Percentiles rank a stretch among this genome's conserved stretches.
Conservation (phyloP, 257 asterid species). For the Plantago elongata region DNA sequence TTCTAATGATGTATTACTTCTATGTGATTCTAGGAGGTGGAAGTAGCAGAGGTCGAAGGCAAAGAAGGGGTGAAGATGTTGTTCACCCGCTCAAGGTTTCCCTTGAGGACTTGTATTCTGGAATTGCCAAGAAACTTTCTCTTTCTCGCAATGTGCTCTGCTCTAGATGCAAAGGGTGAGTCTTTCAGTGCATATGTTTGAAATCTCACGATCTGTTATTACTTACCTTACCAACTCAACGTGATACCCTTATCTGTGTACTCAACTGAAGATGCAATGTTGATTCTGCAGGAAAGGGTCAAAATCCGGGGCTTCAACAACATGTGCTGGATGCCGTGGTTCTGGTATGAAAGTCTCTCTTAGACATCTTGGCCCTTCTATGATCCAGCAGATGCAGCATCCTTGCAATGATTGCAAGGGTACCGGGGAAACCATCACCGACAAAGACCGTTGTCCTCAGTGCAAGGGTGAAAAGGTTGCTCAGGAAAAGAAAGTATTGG, state of each 20-base stretch:
- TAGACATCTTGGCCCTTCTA: constrained; percentile 85
- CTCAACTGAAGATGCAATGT: not conserved
- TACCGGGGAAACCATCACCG: constrained; percentile 79
- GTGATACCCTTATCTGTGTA: no score
- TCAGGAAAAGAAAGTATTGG: constrained; percentile 87
- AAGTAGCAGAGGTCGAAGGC: constrained; percentile 86
- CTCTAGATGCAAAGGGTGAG: constrained; percentile 84
- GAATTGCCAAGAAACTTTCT: constrained; percentile 82
- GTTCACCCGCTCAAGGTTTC: constrained; percentile 90
- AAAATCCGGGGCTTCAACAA: constrained; percentile 86
- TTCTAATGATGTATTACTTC: not conserved
- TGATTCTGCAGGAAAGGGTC: constrained; percentile 69
- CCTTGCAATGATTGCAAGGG: constrained; percentile 91
- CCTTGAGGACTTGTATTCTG: constrained; percentile 74
- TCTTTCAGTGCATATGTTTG: not conserved
- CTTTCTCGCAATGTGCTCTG: constrained; percentile 85
- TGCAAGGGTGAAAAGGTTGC: constrained; percentile 89
- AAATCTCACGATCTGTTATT: no score
- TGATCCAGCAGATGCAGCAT: constrained; percentile 97
- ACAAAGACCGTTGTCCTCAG: constrained; percentile 72
- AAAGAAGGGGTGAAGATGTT: constrained; percentile 93
- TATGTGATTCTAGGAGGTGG: constrained; percentile 52
- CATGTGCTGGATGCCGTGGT: constrained; percentile 87
- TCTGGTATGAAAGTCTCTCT: constrained; percentile 88
- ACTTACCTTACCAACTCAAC: no score